Evolutionary conservation across 495 filamentous ascomycete genomes (phyloP), one percentile per base, ranked within the genome.

Genomic region (Talaromyces nanjingensis): DNA sequence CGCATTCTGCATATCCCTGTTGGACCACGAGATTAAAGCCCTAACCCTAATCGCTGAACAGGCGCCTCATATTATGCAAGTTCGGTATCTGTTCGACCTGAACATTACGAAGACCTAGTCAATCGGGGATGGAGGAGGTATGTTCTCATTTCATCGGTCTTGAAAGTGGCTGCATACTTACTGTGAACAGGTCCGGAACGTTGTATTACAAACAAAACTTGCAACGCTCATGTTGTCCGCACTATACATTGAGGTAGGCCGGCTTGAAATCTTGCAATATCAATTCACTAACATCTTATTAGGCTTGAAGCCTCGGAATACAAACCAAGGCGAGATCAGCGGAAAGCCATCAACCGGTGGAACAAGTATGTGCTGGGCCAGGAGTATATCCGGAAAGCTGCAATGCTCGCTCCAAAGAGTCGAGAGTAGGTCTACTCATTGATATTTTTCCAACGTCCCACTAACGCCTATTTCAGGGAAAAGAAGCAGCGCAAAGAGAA

Each of bases 141-240:
- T 60, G 83, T 75, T 49, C 6, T 18, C 45, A 65, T 60, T 42
- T 34, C 31, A 16, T 59, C n/a, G 12, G 33, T 14, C 29, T 20
- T 34, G 34, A 11, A 39, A 59, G 27, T 18, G 20, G 4, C 31
- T 37, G 57, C 16, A 34, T 20, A 39, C 45, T 63, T 33, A 61
- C 47, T 45, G 45, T 49, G 39, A 66, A 42, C 63, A 89, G 87
- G 72, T 90, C 88, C 47, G 88, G 88, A 8, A 85, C 80, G n/a
- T 79, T 93, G n/a, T 83, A 97, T 67, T 98, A 98, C 79, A 91
- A 94, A 67, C 94, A 91, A 62, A 91, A 98, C 74, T 84, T 88
- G 68, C 82, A 77, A 54, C 77, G 86, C 62, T 90, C 91, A 63
- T 98, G 94, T 70, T 98, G 94, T 71, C 91, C 92, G n/a, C 91